Evolutionary conservation across 805 yeast genomes (phyloP).

Genomic region (Suhomyces emberorum): DNA sequence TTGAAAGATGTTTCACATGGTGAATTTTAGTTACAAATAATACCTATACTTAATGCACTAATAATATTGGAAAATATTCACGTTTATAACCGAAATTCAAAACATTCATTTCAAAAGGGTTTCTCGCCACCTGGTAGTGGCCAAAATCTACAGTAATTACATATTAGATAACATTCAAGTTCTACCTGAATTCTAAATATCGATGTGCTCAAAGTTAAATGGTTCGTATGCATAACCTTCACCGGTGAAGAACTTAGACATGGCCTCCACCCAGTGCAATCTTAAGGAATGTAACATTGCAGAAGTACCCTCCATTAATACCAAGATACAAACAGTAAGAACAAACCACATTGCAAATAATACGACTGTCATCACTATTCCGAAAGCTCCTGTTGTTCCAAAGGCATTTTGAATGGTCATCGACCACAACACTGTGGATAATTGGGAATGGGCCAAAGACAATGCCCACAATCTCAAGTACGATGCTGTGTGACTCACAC

Average conservation of each 20-base stretch:
- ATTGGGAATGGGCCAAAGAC: slow-evolving; percentile 94
- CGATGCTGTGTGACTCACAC: slow-evolving; percentile 98
- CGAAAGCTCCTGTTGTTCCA: slow-evolving; percentile 56
- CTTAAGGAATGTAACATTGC: slow-evolving; percentile 99
- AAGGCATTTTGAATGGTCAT: slow-evolving; percentile 90
- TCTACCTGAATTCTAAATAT: slow-evolving; percentile 3
- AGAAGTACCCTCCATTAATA: slow-evolving; percentile 97
- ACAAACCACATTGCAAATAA: slow-evolving; percentile 95
- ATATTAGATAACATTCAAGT: too few species aligned
- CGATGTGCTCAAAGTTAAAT: slow-evolving; percentile 53
- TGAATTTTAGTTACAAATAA: too few species aligned
- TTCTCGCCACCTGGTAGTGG: too few species aligned
- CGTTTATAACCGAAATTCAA: too few species aligned
- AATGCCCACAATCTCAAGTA: slow-evolving; percentile 95
- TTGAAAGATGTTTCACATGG: too few species aligned
- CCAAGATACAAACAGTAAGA: slow-evolving; percentile 85
- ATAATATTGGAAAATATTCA: too few species aligned
- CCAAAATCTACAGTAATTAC: too few species aligned
- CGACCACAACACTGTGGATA: slow-evolving; percentile 91
- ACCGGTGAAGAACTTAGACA: slow-evolving; percentile 97
- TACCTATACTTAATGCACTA: too few species aligned
- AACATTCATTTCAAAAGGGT: too few species aligned
- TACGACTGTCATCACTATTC: slow-evolving; percentile 71
- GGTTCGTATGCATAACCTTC: slow-evolving; percentile 91
- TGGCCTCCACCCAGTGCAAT: slow-evolving; percentile 98